These are phyloP conservation scores for Nakaseomyces nivariensis DNA, from an alignment of 1,139 yeast genomes.

Conservation along the genomic window DNA sequence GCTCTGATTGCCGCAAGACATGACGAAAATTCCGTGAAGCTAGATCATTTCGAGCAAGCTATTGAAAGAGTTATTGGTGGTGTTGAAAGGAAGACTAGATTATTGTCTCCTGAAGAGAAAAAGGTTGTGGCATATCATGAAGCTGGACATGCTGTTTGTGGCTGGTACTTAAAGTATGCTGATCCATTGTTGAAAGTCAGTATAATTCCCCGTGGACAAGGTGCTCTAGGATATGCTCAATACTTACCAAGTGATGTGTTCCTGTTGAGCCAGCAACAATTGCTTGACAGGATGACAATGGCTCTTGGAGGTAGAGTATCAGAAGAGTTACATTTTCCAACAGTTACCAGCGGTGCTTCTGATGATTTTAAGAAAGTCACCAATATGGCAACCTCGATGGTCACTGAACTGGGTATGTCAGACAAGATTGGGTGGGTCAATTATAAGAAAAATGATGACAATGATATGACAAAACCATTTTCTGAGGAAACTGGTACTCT, in stretches of 20 bases:
- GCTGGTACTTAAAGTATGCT: constrained; percentile 85
- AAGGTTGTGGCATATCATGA: constrained; percentile 92
- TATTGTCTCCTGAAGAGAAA: constrained; percentile 75
- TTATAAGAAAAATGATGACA: constrained; percentile 41
- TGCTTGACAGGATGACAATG: constrained; percentile 88
- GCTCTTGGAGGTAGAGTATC: constrained; percentile 94
- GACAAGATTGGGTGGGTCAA: constrained; percentile 61
- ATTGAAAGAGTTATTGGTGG: constrained; percentile 97
- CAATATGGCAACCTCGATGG: constrained; percentile 88
- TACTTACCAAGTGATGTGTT: constrained; percentile 92
- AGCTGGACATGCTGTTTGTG: constrained; percentile 98
- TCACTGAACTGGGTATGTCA: constrained; percentile 86
- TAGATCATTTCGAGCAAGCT: constrained; percentile 85
- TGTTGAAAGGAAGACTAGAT: constrained; percentile 78
- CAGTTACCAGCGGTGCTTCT: constrained; percentile 91
- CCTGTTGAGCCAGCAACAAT: constrained; percentile 66
- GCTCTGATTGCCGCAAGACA: constrained; percentile 92
- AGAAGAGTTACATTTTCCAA: constrained; percentile 80
- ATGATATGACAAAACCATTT: constrained; percentile 56
- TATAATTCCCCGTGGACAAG: constrained; percentile 92
- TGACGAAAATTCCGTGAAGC: constrained; percentile 55
- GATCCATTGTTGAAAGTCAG: constrained; percentile 92
- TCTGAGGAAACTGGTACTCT: constrained; percentile 59
- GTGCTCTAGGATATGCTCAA: constrained; percentile 97
- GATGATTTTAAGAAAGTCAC: constrained; percentile 98